A percentile compares a stretch with the other conserved stretches of the same genome.
phyloP scores from a whole-genome alignment of 345 rosid genomes.

The Sonneratia caseolaris region DNA sequence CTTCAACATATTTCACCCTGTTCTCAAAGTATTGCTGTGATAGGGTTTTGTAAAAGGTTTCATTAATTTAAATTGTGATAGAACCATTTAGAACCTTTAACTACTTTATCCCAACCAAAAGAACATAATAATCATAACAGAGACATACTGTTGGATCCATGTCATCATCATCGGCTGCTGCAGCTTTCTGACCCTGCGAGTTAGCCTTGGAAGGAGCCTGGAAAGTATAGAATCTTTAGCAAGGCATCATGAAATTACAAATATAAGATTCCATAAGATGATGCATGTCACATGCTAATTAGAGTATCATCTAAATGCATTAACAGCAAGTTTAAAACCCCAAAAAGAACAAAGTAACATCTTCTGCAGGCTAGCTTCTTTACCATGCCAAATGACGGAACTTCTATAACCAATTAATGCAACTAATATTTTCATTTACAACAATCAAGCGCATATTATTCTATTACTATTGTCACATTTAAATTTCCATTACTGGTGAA shows the following conservation, averaged over 20 bases:
- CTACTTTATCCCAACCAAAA: background rate
- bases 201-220: conserved; percentile 40
- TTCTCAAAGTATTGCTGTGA: conserved; percentile 87
- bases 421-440: background rate
- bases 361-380: too few species aligned
- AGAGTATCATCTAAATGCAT: too few species aligned
- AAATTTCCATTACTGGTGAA: background rate
- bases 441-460: background rate
- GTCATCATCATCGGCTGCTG: conserved; percentile 79
- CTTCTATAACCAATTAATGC: too few species aligned
- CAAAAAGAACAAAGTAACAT: background rate
- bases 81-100: conserved; percentile 2
- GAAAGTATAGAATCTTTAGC: background rate
- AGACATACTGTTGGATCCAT: conserved; percentile 90
- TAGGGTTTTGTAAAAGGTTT: background rate
- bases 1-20: conserved; percentile 55
- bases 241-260: background rate
- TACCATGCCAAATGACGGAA: too few species aligned
- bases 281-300: too few species aligned
- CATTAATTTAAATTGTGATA: background rate
- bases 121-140: background rate
- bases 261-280: background rate
- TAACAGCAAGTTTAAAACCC: background rate
- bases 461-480: background rate
- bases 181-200: conserved; percentile 29